Evolutionary conservation across 805 yeast species (phyloP).

Genomic region (Pichia nakasei): DNA sequence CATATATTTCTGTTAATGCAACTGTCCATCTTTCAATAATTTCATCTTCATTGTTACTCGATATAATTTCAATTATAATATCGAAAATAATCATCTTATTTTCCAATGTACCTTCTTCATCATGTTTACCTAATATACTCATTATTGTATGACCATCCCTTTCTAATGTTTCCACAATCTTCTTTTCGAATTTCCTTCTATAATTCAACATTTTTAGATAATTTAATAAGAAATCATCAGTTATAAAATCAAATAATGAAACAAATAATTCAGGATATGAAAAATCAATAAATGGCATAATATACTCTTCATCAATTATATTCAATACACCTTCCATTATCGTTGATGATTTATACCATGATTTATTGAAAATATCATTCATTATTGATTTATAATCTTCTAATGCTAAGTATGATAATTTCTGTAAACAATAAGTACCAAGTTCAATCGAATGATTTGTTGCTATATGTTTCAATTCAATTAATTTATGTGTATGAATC

Average conservation of each 20-base stretch:
- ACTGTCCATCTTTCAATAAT: conserved; percentile 34
- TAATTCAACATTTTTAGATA: conserved; percentile 22
- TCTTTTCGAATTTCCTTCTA: conserved; percentile 20
- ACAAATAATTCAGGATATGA: conserved; percentile 23
- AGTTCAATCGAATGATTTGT: conserved; percentile 16
- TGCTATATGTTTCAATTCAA: conserved; percentile 13
- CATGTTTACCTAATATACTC: conserved; percentile 40
- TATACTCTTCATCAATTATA: conserved; percentile 20
- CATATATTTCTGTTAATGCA: conserved; percentile 59
- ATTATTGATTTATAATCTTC: conserved; percentile 19
- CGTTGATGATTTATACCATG: conserved; percentile 24
- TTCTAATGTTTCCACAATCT: conserved; percentile 41
- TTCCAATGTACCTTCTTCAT: conserved; percentile 20
- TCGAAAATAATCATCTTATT: conserved; percentile 46
- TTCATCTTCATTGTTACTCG: conserved; percentile 36
- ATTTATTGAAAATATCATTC: conserved; percentile 18
- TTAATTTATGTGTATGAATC: conserved; percentile 17
- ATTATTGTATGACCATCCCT: conserved; percentile 53
- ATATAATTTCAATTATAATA: conserved; percentile 47
- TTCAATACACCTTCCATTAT: conserved; percentile 20
- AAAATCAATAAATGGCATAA: conserved; percentile 22
- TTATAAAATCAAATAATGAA: conserved; percentile 23
- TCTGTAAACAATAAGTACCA: conserved; percentile 22
- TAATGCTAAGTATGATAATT: conserved; percentile 18
- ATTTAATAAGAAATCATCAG: conserved; percentile 33